phyloP scores from a whole-genome alignment of 768 basidiomycete genomes.

The Antrodiella citrinella region DNA sequence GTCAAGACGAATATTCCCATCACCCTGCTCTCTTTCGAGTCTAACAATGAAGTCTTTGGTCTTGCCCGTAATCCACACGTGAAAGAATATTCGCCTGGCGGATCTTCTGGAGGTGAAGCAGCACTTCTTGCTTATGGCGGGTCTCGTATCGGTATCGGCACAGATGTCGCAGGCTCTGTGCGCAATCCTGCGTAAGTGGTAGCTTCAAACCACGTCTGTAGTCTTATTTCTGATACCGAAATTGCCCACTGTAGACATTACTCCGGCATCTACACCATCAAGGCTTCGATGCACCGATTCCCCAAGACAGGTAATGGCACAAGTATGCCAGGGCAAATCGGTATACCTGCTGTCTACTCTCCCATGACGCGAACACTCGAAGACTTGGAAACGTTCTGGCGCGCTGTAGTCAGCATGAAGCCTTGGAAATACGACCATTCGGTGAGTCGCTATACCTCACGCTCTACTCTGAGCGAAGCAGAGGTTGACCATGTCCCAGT shows the following conservation, averaged over 20 bases:
- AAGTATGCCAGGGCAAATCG: conserved; percentile 34
- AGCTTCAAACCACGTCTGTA: conserved; percentile 43
- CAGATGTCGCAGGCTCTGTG: conserved; percentile 44
- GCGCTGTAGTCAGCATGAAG: conserved; percentile 30
- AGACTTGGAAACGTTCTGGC: conserved; percentile 38
- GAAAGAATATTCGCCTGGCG: conserved; percentile 31
- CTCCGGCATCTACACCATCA: conserved; percentile 36
- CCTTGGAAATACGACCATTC: conserved; percentile 38
- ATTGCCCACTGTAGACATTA: conserved; percentile 16
- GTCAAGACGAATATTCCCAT: conserved; percentile 39
- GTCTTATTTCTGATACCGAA: conserved; percentile 28
- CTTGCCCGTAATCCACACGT: conserved; percentile 40
- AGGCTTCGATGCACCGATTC: conserved; percentile 31
- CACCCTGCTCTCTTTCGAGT: conserved; percentile 32
- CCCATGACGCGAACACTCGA: conserved; percentile 39
- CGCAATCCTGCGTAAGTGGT: conserved; percentile 39
- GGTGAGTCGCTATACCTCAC: conserved; percentile 17
- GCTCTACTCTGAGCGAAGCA: background rate
- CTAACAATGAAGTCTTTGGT: conserved; percentile 37
- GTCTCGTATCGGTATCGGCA: conserved; percentile 37
- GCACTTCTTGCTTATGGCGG: conserved; percentile 42
- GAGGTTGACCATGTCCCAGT: conserved; percentile 16
- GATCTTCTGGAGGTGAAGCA: conserved; percentile 44
- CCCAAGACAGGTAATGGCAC: conserved; percentile 27
- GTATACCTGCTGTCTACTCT: conserved; percentile 28